Evolutionary conservation across 306 rosid species (phyloP).

Genomic region (Styphnolobium japonicum): DNA sequence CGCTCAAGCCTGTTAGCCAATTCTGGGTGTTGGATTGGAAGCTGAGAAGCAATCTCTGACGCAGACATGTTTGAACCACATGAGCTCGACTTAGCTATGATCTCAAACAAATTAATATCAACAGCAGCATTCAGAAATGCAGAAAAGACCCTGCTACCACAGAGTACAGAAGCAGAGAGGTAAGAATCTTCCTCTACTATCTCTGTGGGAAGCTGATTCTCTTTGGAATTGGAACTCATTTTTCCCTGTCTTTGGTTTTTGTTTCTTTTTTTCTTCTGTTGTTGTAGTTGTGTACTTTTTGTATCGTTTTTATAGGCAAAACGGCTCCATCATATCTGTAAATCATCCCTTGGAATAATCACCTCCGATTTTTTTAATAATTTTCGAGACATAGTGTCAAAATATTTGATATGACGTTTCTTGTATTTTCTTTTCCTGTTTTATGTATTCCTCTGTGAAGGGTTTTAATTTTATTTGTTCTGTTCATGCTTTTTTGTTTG

Average conservation of each 20-base stretch:
- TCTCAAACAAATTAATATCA: not conserved
- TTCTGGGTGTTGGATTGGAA: not conserved
- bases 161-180: not conserved
- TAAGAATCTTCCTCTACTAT: not conserved
- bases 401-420: too few species aligned
- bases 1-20: too few species aligned
- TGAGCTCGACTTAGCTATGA: not conserved
- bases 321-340: too few species aligned
- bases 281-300: too few species aligned
- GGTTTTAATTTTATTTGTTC: too few species aligned
- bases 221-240: not conserved
- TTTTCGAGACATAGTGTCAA: too few species aligned
- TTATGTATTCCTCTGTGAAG: too few species aligned
- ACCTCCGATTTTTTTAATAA: too few species aligned
- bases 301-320: too few species aligned
- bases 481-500: too few species aligned
- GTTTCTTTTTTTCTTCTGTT: not conserved
- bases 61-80: not conserved
- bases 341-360: too few species aligned
- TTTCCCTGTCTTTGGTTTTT: not conserved
- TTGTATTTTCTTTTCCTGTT: too few species aligned
- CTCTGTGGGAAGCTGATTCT: not conserved
- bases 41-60: not conserved
- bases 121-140: constrained; percentile 13
- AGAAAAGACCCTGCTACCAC: not conserved